These are phyloP conservation scores for Acacia crassicarpa DNA, from an alignment of 306 rosid species.

Conservation along the genomic window DNA sequence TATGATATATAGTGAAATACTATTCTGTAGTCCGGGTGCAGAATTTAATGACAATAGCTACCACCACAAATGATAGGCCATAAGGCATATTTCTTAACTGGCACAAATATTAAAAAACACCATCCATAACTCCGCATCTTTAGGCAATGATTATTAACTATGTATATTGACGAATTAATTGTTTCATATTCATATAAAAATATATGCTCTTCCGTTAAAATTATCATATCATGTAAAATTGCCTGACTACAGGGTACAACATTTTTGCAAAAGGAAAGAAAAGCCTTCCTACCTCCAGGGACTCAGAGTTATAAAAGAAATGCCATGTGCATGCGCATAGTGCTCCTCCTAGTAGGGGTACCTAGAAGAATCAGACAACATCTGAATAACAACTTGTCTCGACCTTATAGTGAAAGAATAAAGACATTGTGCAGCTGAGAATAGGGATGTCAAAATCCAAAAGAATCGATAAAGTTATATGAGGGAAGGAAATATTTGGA, in stretches of 20 bases:
- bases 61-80: conserved; percentile 5
- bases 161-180: not conserved
- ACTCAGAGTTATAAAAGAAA: conserved; percentile 91
- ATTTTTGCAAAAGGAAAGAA: not conserved
- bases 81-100: not conserved
- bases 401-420: not conserved
- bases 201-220: not conserved
- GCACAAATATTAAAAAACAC: conserved; percentile 5
- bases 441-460: not conserved
- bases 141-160: not conserved
- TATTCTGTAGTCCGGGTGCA: not conserved
- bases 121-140: not conserved
- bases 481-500: not conserved
- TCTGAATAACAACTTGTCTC: not conserved
- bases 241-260: not conserved
- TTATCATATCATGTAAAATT: not conserved
- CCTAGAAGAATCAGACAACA: conserved; percentile 50
- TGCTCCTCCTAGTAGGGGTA: conserved; percentile 93
- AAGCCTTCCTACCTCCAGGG: conserved; percentile 63
- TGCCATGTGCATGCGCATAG: conserved; percentile 96
- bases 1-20: not conserved
- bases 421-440: not conserved
- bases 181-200: not conserved
- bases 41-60: not conserved
- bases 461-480: not conserved